Evolutionary conservation across 345 rosid genomes (phyloP).

Genomic region (Anastatica hierochuntica): DNA sequence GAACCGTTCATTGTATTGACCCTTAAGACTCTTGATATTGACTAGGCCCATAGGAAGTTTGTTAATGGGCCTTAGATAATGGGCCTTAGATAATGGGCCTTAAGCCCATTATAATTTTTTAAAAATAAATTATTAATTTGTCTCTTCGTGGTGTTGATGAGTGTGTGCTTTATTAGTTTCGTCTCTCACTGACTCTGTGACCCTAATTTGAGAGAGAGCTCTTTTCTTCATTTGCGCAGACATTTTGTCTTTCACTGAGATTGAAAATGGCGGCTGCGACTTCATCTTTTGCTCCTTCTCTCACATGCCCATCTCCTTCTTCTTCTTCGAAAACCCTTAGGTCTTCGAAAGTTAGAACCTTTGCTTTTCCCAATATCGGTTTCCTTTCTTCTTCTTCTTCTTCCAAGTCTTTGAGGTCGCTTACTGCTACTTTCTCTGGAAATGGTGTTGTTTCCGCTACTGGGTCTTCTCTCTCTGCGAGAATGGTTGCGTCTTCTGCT

Average conservation of each 20-base stretch:
- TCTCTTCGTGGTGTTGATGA: no score
- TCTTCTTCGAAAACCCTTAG: slow-evolving; percentile 22
- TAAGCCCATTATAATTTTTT: background rate
- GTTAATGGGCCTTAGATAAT: background rate
- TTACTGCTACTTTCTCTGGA: slow-evolving; percentile 23
- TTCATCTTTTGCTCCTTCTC: slow-evolving; percentile 30
- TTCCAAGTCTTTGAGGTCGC: slow-evolving; percentile 30
- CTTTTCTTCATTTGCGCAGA: slow-evolving; percentile 9
- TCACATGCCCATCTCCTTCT: slow-evolving; percentile 22
- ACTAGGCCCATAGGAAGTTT: no score
- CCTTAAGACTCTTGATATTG: no score
- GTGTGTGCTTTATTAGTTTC: background rate
- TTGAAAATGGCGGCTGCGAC: slow-evolving; percentile 40
- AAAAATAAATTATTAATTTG: background rate
- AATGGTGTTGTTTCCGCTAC: slow-evolving; percentile 17
- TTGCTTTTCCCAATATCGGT: slow-evolving; percentile 20
- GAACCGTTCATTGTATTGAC: background rate
- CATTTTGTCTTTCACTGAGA: slow-evolving; percentile 4
- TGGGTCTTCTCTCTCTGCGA: slow-evolving; percentile 39
- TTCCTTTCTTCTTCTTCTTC: slow-evolving; percentile 36
- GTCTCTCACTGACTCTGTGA: background rate
- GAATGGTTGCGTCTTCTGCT: slow-evolving; percentile 40
- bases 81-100: background rate
- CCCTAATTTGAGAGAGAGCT: slow-evolving; percentile 20
- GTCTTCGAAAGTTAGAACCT: slow-evolving; percentile 10